Evolutionary conservation across 257 asterid genomes (phyloP).

Genomic region (Verbena officinalis): DNA sequence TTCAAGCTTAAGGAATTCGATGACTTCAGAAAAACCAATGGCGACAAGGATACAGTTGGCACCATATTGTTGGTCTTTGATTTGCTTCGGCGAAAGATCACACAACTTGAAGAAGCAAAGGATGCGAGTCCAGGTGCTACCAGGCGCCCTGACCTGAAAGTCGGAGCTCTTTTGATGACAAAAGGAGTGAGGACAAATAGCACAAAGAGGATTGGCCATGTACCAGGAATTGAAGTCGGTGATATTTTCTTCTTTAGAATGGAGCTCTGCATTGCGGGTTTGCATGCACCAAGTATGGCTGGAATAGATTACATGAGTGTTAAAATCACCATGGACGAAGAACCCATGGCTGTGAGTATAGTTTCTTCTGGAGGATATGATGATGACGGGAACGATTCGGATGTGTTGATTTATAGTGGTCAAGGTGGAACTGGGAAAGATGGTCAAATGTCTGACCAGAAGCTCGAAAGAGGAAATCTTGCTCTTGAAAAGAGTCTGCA

Average conservation of each 20-base stretch:
- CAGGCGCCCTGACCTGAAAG: constrained; percentile 77
- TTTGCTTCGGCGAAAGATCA: constrained; percentile 59
- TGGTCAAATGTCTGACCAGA: constrained; percentile 81
- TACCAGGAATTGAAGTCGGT: constrained; percentile 86
- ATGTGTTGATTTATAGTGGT: constrained; percentile 76
- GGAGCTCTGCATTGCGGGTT: constrained; percentile 84
- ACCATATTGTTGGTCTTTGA: constrained; percentile 59
- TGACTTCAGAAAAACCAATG: constrained; percentile 52
- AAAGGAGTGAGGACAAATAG: constrained; percentile 73
- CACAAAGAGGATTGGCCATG: constrained; percentile 65
- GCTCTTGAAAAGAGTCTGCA: constrained; percentile 62
- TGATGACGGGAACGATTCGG: constrained; percentile 73
- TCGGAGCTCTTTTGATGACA: constrained; percentile 57
- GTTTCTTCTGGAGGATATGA: constrained; percentile 95
- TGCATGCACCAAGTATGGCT: constrained; percentile 91
- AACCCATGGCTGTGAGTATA: constrained; percentile 90
- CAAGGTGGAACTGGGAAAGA: constrained; percentile 88
- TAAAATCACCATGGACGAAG: constrained; percentile 62
- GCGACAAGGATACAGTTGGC: constrained; percentile 56
- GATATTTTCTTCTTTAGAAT: constrained; percentile 88
- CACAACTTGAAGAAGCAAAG: constrained; percentile 69
- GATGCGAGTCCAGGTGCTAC: constrained; percentile 43
- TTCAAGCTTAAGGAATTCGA: constrained; percentile 61
- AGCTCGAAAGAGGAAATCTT: constrained; percentile 81
- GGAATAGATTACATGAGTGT: constrained; percentile 88